A percentile compares a stretch with the other conserved stretches of the same genome.
Conservation (phyloP, 1,284 basidiomycete genomes). For the Coriolopsis trogii region DNA sequence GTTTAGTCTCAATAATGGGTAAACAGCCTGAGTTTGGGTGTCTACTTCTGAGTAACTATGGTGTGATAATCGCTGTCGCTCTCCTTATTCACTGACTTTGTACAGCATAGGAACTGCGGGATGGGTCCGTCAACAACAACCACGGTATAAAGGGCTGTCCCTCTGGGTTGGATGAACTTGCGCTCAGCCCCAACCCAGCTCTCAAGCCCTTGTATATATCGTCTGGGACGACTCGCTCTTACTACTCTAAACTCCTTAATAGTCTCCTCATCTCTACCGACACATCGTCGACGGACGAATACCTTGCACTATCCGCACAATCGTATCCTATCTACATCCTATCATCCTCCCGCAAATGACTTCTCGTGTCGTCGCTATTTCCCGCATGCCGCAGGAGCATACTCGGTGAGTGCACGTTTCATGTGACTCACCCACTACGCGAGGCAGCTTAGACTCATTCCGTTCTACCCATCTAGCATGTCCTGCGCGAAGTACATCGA, state of each 20-base stretch:
- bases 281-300: too few species aligned
- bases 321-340: not conserved
- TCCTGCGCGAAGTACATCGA: slow-evolving; percentile 54
- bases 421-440: too few species aligned
- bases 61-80: not conserved
- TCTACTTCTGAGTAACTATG: not conserved
- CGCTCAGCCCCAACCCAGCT: slow-evolving; percentile 10
- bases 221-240: slow-evolving; percentile 30
- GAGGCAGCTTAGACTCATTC: not conserved
- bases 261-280: not conserved
- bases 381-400: slow-evolving; percentile 24
- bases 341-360: slow-evolving; percentile 16
- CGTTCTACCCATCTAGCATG: slow-evolving; percentile 23
- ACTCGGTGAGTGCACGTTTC: slow-evolving; percentile 24
- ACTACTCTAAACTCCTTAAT: not conserved
- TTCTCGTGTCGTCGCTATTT: slow-evolving; percentile 20
- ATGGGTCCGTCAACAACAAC: not conserved
- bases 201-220: slow-evolving; percentile 13
- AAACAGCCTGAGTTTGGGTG: not conserved
- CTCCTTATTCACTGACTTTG: not conserved
- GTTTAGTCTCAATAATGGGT: not conserved
- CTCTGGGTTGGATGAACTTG: not conserved
- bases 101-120: slow-evolving; percentile 1
- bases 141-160: slow-evolving; percentile 12
- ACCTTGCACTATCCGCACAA: not conserved